A percentile compares a stretch with the other conserved stretches of the same genome.
Conservation (phyloP, 2,329 filamentous ascomycete species). For the Juglanconis oblonga region DNA sequence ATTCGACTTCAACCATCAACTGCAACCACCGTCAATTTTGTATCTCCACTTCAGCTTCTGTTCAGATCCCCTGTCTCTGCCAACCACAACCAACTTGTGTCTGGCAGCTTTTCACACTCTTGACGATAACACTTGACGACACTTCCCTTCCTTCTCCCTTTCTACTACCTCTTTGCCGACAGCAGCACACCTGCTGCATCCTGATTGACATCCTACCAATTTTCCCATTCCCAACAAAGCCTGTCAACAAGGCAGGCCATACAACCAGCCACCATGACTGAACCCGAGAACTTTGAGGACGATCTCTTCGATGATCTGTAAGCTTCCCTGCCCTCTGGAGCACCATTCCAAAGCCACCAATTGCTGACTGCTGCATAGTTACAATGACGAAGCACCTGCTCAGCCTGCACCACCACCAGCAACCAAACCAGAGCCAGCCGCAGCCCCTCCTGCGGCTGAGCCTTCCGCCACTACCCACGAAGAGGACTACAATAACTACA, state of each 20-base stretch:
- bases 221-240: not conserved
- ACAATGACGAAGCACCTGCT: slow-evolving; percentile 62
- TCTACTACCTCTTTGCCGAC: not conserved
- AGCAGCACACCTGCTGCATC: not conserved
- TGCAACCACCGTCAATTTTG: slow-evolving; percentile 1
- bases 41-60: not conserved
- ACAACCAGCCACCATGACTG: slow-evolving; percentile 57
- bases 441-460: slow-evolving; percentile 24
- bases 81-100: not conserved
- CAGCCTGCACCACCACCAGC: slow-evolving; percentile 26
- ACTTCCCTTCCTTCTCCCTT: not conserved
- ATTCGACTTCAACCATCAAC: not conserved
- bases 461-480: slow-evolving; percentile 21
- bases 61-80: not conserved
- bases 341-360: not conserved
- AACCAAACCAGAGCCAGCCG: slow-evolving; percentile 19
- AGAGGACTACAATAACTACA: slow-evolving; percentile 27
- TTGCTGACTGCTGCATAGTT: slow-evolving; percentile 39
- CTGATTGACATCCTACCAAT: not conserved
- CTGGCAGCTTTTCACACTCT: not conserved
- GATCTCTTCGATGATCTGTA: slow-evolving; percentile 91
- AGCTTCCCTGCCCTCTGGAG: slow-evolving; percentile 29
- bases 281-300: slow-evolving; percentile 76
- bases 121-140: not conserved
- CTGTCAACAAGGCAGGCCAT: not conserved